Conservation (phyloP, 345 rosid species). For the Clarkia xantiana region DNA sequence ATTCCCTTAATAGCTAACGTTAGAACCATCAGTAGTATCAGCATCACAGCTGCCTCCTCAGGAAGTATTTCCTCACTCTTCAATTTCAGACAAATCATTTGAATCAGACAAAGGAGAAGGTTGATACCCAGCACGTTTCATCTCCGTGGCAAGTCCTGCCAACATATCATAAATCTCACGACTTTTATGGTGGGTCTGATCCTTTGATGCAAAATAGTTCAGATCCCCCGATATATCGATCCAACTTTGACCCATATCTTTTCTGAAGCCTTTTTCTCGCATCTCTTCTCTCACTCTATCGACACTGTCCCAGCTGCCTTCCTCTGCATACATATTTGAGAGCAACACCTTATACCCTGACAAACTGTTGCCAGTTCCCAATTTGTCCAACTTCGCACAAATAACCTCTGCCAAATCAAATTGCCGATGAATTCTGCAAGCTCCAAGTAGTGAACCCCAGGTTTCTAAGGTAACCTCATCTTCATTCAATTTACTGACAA, state of each 20-base stretch:
- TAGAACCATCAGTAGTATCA: too few species aligned
- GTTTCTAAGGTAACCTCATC: constrained; percentile 50
- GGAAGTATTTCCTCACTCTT: neutral
- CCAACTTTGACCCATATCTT: constrained; percentile 72
- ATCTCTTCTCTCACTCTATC: constrained; percentile 57
- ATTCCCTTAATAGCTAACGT: too few species aligned
- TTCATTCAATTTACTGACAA: constrained; percentile 53
- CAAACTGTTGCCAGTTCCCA: constrained; percentile 22
- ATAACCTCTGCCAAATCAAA: constrained; percentile 51
- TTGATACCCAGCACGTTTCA: constrained; percentile 22
- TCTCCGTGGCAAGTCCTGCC: constrained; percentile 33
- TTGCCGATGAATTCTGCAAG: constrained; percentile 60
- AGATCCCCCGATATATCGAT: constrained; percentile 45
- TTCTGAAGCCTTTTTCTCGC: constrained; percentile 56
- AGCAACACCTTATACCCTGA: constrained; percentile 75
- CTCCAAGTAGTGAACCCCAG: constrained; percentile 79
- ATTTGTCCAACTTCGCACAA: constrained; percentile 34
- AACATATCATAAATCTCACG: constrained; percentile 40
- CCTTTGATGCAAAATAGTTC: constrained; percentile 47
- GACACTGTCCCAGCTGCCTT: constrained; percentile 57
- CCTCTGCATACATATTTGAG: constrained; percentile 75
- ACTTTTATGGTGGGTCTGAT: constrained; percentile 40
- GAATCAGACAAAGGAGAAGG: constrained; percentile 5
- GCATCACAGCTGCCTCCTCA: too few species aligned
- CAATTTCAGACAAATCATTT: constrained; percentile 2